Base-by-base conservation (phyloP, 2,329 filamentous ascomycete genomes). In the Fusarium devonianum region DNA sequence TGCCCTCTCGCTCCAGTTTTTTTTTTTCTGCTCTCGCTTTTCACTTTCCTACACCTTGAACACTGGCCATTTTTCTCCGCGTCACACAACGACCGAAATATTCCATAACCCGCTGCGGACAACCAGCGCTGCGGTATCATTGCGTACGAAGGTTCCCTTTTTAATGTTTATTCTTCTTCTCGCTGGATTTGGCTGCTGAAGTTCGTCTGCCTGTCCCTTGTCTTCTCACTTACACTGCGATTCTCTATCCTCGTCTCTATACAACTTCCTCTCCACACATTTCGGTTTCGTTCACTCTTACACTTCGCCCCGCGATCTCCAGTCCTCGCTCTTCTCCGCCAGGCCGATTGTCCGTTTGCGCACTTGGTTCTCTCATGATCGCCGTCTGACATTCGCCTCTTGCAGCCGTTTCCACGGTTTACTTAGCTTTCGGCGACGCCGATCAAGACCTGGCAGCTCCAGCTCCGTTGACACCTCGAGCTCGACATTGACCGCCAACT, bases 331-430 rank as follows among this genome's bases (percentile, higher is more conserved):
- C 25, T 42, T 13, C 17, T 41, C 21, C 22, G 5, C 19, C 19
- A 13, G 12, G 16, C n/a, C 28, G 23, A 30, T n/a, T n/a, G 19
- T n/a, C 37, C 16, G 18, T 30, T 33, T 25, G 29, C 34, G 30
- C 6, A 18, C 28, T 11, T n/a, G 25, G 17, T 32, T 33, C 7
- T 29, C 39, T 46, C 26, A 25, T 34, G 32, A 49, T 33, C 47
- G n/a, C 39, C 9, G 22, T 62, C 60, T 64, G 50, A 59, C 50
- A 47, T 43, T 30, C 11, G 7, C 34, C 32, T 9, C 47, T 48
- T 37, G 38, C 29, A 64, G 64, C 50, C 64, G 60, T 29, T 39
- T 65, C 34, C 54, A 56, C 56, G 41, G 52, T 41, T 43, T 64
- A 22, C 44, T 65, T 9, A 53, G 38, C 29, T 64, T 64, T 58